These are phyloP conservation scores for Penicillium digitatum DNA, from an alignment of 2,329 filamentous ascomycete genomes.

Conservation along the genomic window DNA sequence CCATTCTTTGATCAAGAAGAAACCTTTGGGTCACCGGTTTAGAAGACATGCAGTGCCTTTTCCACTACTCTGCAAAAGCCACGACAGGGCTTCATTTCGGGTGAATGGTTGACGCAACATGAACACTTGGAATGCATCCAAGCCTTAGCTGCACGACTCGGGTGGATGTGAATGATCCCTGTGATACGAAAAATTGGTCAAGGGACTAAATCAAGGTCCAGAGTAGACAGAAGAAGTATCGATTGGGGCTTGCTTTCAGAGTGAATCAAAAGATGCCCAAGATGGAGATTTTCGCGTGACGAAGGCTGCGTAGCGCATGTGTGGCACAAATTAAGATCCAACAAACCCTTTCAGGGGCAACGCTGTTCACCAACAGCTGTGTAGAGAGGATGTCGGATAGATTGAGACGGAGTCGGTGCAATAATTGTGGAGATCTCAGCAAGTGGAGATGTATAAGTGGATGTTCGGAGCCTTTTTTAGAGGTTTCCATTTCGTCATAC, in stretches of 20 bases:
- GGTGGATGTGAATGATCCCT: neutral
- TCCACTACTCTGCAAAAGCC: neutral
- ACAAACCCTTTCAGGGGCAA: neutral
- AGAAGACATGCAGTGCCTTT: neutral
- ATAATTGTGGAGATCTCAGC: neutral
- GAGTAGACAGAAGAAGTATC: neutral
- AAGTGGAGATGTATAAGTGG: neutral
- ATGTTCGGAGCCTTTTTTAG: neutral
- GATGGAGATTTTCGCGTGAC: neutral
- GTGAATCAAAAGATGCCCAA: neutral
- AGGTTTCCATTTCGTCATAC: neutral
- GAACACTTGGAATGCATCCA: neutral
- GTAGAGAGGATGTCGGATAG: neutral
- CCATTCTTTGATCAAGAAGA: neutral
- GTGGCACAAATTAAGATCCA: neutral
- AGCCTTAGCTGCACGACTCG: neutral
- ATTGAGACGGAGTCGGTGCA: constrained; percentile 5
- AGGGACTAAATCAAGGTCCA: neutral
- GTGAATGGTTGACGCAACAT: neutral
- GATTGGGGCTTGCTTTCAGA: neutral
- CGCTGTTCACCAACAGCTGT: neutral
- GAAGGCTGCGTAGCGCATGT: neutral
- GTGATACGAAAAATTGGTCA: neutral
- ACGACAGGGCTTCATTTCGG: neutral
- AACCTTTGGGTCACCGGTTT: neutral